These are phyloP conservation scores for Kondoa subrosea DNA, from an alignment of 768 basidiomycete species.

Conservation along the genomic window DNA sequence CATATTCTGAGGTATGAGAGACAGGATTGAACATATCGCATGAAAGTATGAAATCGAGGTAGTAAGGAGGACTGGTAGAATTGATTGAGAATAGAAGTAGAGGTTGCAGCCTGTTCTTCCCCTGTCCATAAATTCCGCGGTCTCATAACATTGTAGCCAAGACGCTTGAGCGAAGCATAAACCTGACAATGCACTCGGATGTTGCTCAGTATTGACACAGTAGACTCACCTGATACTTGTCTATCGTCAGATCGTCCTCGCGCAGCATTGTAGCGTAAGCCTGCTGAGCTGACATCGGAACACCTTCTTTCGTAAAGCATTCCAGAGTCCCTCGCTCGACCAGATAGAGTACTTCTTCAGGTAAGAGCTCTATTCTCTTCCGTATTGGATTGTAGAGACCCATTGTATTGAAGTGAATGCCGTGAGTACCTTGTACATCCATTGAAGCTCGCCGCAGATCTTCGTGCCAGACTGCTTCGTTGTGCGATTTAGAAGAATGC, in stretches of 20 bases:
- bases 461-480: slow-evolving; percentile 67
- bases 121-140: slow-evolving; percentile 32
- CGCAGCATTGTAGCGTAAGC: slow-evolving; percentile 75
- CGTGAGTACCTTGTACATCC: slow-evolving; percentile 37
- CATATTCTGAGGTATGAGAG: background rate
- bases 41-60: too few species aligned
- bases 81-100: background rate
- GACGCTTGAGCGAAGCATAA: slow-evolving; percentile 73
- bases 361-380: slow-evolving; percentile 66
- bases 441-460: slow-evolving; percentile 40
- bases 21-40: too few species aligned
- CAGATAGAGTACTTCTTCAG: slow-evolving; percentile 88
- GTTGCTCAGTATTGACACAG: background rate
- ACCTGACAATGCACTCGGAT: slow-evolving; percentile 41
- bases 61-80: too few species aligned
- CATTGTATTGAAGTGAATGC: slow-evolving; percentile 64
- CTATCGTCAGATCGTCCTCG: slow-evolving; percentile 54
- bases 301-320: slow-evolving; percentile 41
- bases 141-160: slow-evolving; percentile 80
- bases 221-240: slow-evolving; percentile 62
- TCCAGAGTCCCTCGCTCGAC: slow-evolving; percentile 76
- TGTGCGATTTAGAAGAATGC: slow-evolving; percentile 36
- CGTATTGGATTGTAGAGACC: slow-evolving; percentile 44
- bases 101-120: background rate
- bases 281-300: slow-evolving; percentile 79